Evolutionary conservation across 2,329 filamentous ascomycete genomes (phyloP).

Genomic region (Diaporthe destruens): DNA sequence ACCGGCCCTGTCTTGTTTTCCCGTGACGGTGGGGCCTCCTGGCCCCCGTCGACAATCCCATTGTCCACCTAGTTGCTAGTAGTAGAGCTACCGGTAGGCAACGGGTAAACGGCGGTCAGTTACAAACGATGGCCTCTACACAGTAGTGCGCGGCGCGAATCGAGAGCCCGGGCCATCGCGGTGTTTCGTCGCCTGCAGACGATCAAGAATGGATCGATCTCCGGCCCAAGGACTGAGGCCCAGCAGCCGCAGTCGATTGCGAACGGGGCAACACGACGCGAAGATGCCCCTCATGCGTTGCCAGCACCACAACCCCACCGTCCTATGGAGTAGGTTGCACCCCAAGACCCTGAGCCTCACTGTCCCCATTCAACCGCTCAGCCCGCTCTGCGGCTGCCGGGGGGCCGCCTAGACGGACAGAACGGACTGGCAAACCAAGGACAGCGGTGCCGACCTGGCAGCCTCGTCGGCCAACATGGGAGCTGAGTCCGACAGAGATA

Average conservation of each 20-base stretch:
- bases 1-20: constrained; percentile 1
- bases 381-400: not conserved
- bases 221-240: constrained; percentile 18
- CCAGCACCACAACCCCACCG: constrained; percentile 39
- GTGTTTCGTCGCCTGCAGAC: constrained; percentile 24
- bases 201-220: constrained; percentile 29
- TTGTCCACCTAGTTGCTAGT: not conserved
- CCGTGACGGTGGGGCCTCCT: constrained; percentile 33
- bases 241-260: constrained; percentile 12
- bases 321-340: constrained; percentile 29
- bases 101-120: constrained; percentile 42
- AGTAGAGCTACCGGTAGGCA: constrained; percentile 16
- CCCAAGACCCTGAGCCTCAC: constrained; percentile 39
- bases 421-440: constrained; percentile 7
- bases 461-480: not conserved
- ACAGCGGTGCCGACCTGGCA: constrained; percentile 2
- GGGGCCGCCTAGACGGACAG: not conserved
- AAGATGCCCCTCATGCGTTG: constrained; percentile 35
- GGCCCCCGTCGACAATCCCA: not conserved
- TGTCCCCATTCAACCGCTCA: constrained; percentile 17
- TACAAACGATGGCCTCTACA: constrained; percentile 34
- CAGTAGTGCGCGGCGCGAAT: constrained; percentile 22
- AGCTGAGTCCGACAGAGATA: not conserved
- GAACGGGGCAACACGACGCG: constrained; percentile 32
- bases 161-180: constrained; percentile 29